These are phyloP conservation scores for Entonaema liquescens DNA, from an alignment of 495 filamentous ascomycete species.

Conservation along the genomic window DNA sequence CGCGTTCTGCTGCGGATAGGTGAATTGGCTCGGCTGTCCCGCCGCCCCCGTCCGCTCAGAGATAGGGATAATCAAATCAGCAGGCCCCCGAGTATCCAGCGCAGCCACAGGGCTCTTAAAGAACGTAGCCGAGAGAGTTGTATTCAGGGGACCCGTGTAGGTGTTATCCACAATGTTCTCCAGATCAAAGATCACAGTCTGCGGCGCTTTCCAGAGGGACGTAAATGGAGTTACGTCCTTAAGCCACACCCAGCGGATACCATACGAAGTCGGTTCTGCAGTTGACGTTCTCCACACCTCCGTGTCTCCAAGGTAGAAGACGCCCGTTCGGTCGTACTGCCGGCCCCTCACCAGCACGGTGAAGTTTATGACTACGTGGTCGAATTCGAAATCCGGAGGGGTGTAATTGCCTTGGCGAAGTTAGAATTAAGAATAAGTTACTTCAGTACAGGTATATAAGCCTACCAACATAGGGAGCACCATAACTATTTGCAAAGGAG, in stretches of 20 bases:
- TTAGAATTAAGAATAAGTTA: slow-evolving; percentile 5
- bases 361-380: slow-evolving; percentile 83
- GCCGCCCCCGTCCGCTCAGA: slow-evolving; percentile 64
- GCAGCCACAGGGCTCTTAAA: slow-evolving; percentile 60
- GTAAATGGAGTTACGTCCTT: slow-evolving; percentile 86
- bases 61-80: slow-evolving; percentile 79
- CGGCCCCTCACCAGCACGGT: slow-evolving; percentile 77
- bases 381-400: slow-evolving; percentile 81
- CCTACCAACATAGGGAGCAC: slow-evolving; percentile 79
- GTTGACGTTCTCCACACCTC: slow-evolving; percentile 91
- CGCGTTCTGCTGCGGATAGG: slow-evolving; percentile 70
- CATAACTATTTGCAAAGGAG: slow-evolving; percentile 81
- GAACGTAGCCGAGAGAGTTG: slow-evolving; percentile 81
- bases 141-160: slow-evolving; percentile 82
- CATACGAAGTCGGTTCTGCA: slow-evolving; percentile 78
- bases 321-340: slow-evolving; percentile 82
- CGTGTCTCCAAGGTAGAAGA: slow-evolving; percentile 84
- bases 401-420: slow-evolving; percentile 67
- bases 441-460: slow-evolving; percentile 5
- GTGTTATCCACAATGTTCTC: slow-evolving; percentile 77
- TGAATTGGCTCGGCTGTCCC: slow-evolving; percentile 73
- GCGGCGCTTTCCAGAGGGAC: slow-evolving; percentile 70
- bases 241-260: slow-evolving; percentile 78
- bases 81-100: slow-evolving; percentile 52
- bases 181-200: slow-evolving; percentile 85